Evolutionary conservation across 2,329 filamentous ascomycete genomes (phyloP).

Genomic region (Exophiala aquamarina): DNA sequence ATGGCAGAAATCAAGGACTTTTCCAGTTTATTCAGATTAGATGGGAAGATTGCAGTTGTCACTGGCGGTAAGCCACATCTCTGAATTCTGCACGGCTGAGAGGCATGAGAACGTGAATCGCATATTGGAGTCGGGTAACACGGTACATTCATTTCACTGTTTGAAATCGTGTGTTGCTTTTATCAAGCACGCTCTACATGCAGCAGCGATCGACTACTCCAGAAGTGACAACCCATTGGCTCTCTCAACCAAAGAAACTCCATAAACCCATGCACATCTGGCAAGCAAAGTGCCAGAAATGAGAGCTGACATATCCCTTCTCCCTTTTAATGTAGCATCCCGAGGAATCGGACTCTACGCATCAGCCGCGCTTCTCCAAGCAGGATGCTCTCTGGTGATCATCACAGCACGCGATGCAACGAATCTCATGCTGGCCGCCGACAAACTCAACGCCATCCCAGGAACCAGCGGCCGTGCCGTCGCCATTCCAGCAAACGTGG

Average conservation of each 20-base stretch:
- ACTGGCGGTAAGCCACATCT: constrained; percentile 23
- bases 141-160: too few species aligned
- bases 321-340: constrained; percentile 6
- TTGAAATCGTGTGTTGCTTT: too few species aligned
- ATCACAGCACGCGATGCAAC: constrained; percentile 16
- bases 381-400: constrained; percentile 16
- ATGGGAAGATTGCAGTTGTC: constrained; percentile 22
- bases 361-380: constrained; percentile 16
- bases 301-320: background rate
- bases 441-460: constrained; percentile 17
- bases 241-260: too few species aligned
- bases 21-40: constrained; percentile 14
- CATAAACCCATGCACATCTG: too few species aligned
- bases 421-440: constrained; percentile 8
- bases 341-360: constrained; percentile 33
- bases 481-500: constrained; percentile 16
- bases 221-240: too few species aligned
- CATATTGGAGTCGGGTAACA: too few species aligned
- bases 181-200: too few species aligned
- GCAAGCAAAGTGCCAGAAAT: too few species aligned
- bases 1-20: constrained; percentile 18
- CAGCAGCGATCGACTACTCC: too few species aligned
- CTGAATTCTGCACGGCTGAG: too few species aligned
- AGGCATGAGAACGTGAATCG: too few species aligned
- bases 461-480: constrained; percentile 11